phyloP scores from a whole-genome alignment of 116 monocot species.

The Zostera marina region DNA sequence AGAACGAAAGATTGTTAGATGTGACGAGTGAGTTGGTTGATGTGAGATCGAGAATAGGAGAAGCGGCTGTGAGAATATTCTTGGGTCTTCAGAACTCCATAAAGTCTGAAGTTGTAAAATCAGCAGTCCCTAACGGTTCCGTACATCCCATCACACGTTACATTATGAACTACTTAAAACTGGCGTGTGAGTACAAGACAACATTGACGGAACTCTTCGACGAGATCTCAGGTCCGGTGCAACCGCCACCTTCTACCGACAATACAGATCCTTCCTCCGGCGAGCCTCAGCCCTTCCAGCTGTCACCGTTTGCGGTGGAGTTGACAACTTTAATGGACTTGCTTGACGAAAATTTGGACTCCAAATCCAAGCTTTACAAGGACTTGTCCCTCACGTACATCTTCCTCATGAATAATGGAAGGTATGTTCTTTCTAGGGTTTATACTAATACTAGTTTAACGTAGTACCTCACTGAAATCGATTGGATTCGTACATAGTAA shows the following conservation, averaged over 20 bases:
- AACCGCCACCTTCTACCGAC: neutral
- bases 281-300: neutral
- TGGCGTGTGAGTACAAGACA: conserved; percentile 55
- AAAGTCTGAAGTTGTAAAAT: conserved; percentile 29
- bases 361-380: conserved; percentile 73
- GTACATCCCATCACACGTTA: conserved; percentile 77
- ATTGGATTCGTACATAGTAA: no score
- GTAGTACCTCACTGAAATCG: no score
- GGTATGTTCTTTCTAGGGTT: no score
- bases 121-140: conserved; percentile 56
- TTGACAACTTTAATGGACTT: conserved; percentile 46
- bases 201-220: conserved; percentile 52
- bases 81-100: conserved; percentile 62
- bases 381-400: conserved; percentile 43
- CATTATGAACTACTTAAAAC: conserved; percentile 75
- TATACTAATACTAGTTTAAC: no score
- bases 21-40: conserved; percentile 26
- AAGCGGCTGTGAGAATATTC: conserved; percentile 56
- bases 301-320: conserved; percentile 31
- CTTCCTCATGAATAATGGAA: conserved; percentile 85
- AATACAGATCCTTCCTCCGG: no score
- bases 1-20: conserved; percentile 2
- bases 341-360: conserved; percentile 41
- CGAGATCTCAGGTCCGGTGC: conserved; percentile 6
- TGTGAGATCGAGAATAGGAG: conserved; percentile 28